Evolutionary conservation across 495 filamentous ascomycete genomes (phyloP).

Genomic region (Hypoxylon fragiforme): DNA sequence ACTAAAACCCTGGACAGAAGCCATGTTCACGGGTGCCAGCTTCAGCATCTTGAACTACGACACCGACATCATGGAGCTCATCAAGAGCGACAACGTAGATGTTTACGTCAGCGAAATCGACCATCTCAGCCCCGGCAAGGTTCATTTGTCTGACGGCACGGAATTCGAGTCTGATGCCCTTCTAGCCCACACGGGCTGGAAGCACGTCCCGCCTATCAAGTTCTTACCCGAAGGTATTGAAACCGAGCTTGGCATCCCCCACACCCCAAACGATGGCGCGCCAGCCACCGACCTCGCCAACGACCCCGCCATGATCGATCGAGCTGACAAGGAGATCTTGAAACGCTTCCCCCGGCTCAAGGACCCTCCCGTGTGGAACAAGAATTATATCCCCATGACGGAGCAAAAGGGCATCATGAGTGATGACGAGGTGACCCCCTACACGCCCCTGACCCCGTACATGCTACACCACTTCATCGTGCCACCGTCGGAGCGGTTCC

Average conservation of each 20-base stretch:
- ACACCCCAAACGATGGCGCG: slow-evolving; percentile 34
- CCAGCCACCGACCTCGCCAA: slow-evolving; percentile 38
- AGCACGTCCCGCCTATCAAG: slow-evolving; percentile 62
- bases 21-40: slow-evolving; percentile 62
- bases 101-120: slow-evolving; percentile 67
- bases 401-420: slow-evolving; percentile 41
- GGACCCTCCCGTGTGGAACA: slow-evolving; percentile 48
- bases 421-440: slow-evolving; percentile 40
- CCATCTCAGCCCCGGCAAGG: slow-evolving; percentile 50
- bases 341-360: slow-evolving; percentile 65
- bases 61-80: slow-evolving; percentile 60
- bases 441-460: slow-evolving; percentile 44
- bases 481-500: slow-evolving; percentile 57
- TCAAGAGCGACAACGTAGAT: slow-evolving; percentile 59
- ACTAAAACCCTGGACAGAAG: slow-evolving; percentile 60
- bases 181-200: slow-evolving; percentile 73
- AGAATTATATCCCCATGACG: slow-evolving; percentile 48
- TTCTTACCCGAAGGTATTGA: slow-evolving; percentile 63
- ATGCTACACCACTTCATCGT: slow-evolving; percentile 71
- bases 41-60: slow-evolving; percentile 71
- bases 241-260: slow-evolving; percentile 49
- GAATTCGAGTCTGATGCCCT: slow-evolving; percentile 62
- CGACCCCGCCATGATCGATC: slow-evolving; percentile 24
- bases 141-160: slow-evolving; percentile 61
- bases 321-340: slow-evolving; percentile 70